Base-by-base conservation (phyloP, 148 eudicot species). In the Beta vulgaris region DNA sequence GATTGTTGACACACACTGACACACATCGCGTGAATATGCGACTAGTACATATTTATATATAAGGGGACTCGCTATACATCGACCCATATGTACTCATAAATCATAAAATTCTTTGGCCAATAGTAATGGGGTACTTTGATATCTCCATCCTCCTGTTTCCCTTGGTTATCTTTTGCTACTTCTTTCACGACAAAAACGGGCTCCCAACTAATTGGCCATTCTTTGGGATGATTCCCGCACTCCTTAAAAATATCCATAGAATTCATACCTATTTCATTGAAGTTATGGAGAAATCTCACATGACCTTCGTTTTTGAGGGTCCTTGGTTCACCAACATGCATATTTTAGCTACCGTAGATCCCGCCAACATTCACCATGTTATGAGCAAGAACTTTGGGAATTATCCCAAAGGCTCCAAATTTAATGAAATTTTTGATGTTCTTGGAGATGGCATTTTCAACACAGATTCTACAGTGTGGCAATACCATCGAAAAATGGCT, bases 401-500 rank as follows among this genome's bases (percentile, higher is more conserved):
- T 73, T 88, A 83, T 55, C 90, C 83, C 0, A 90, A 90, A 62
- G 92, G 90, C 1, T 46, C 80, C 1, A 58, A 77, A 32, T 87
- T 84, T 72, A 71, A 48, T 25, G 81, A 86, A 71, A 86, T 83
- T 0, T 82, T 90, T 4, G 90, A 90, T 11, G 79, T 86, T 23
- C 64, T 88, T 32, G 90, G 94, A 60, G 88, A 83, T 26, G 91
- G 90, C 29, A 85, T 88, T 28, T 82, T 88, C 68, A 90, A 86
- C 26, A 67, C 87, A 0, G 91, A 88, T 37, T 36, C 14, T 13
- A 82, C 81, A 1, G 35, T 78, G 31, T 86, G 93, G 93, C 73
- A 68, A 61, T 51, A 32, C n/a, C 87, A 86, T 74, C 72, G 90
- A 29, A 82, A 48, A 43, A 53, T 71, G 26, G 85, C 88, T 57